These are phyloP conservation scores for Penicillium sp. DNA, from an alignment of 2,329 filamentous ascomycete species.

Conservation along the genomic window DNA sequence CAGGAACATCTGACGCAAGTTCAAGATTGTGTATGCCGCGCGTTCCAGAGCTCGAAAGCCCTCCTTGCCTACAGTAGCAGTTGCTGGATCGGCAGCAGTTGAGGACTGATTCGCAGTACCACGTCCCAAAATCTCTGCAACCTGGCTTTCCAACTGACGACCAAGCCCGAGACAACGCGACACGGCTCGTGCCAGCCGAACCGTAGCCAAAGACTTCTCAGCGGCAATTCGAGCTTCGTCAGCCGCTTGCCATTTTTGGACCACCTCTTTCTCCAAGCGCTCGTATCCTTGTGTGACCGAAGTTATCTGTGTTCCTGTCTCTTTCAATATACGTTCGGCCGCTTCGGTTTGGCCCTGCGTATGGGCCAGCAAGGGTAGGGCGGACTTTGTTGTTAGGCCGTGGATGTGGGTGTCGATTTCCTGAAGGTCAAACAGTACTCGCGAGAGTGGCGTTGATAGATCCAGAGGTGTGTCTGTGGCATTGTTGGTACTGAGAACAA, in stretches of 20 bases:
- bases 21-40: constrained; percentile 78
- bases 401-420: constrained; percentile 97
- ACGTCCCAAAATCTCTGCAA: constrained; percentile 67
- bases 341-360: constrained; percentile 75
- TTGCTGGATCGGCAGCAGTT: constrained; percentile 37
- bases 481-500: constrained; percentile 91
- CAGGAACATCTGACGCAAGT: constrained; percentile 72
- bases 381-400: constrained; percentile 79
- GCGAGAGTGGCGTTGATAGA: constrained; percentile 88
- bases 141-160: constrained; percentile 83
- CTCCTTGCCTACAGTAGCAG: constrained; percentile 55
- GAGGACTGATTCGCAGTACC: constrained; percentile 32
- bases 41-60: constrained; percentile 81
- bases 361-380: constrained; percentile 77
- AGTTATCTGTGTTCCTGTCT: constrained; percentile 79
- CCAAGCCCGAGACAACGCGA: constrained; percentile 79
- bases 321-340: constrained; percentile 71
- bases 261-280: constrained; percentile 83
- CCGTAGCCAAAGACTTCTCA: constrained; percentile 77
- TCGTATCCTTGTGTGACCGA: constrained; percentile 83
- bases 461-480: constrained; percentile 86
- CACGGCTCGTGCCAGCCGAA: constrained; percentile 76
- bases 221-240: constrained; percentile 80
- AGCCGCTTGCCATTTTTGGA: constrained; percentile 81
- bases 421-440: constrained; percentile 93